Evolutionary conservation across 805 yeast species (phyloP), one percentile per base, ranked within the genome.

Genomic region (Metschnikowia similis): DNA sequence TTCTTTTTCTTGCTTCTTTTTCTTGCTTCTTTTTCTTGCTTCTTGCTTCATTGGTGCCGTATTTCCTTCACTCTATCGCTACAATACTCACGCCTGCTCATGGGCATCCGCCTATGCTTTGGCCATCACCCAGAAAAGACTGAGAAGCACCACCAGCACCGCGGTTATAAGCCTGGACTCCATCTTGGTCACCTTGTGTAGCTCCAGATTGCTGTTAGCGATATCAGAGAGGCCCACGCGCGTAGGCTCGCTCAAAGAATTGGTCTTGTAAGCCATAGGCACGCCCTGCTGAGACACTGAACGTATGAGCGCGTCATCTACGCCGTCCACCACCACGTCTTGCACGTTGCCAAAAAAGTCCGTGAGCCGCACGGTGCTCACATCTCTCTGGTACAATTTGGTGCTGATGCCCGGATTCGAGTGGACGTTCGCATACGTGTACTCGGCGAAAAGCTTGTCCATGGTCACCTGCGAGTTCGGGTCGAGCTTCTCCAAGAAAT

Each of bases 301-400:
- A 43, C 66, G 66, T 42, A 77, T 58, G 31, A 64, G 62, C 51
- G 79, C 83, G 47, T 73, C 75, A 48, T 81, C 84, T 6, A 75
- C 79, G 8, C 74, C 74, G 59, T 84, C 89, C 47, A 77, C 74
- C 2, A 86, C 77, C 2, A 87, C 87, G 48, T 84, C 82, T 66
- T 90, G 97, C 17, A 90, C 87, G 58, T 89, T 89, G 1, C 97
- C 99, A 59, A 94, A 91, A 65, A 94, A 94, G 64, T 94, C 98
- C 0, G 98, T 91, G 56, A 94, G 79, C 48, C 82, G 70, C 4
- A 90, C 96, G 38, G 86, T 81, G 3, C 76, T 70, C 41, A 83
- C 71, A 54, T 86, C 80, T 59, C 95, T 77, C 40, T 77, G 66
- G 67, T 82, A 89, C 51, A 88, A 69, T 64, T 91, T 97, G 0